Conservation (phyloP, 2,329 filamentous ascomycete genomes). For the Epichloe sibirici region DNA sequence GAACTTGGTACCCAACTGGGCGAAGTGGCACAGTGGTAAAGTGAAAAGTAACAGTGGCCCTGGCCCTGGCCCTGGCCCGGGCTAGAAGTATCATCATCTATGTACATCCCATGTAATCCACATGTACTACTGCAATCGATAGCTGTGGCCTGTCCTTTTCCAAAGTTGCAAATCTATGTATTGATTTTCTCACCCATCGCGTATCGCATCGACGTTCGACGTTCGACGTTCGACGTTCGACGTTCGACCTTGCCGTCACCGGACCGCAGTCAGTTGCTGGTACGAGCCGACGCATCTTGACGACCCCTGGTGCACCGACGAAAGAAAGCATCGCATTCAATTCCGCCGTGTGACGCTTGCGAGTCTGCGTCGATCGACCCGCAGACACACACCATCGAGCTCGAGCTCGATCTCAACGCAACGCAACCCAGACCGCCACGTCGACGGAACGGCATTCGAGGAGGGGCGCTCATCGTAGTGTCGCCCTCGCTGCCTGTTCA, state of each 20-base stretch:
- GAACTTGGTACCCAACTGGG: too few species aligned
- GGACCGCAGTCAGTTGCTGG: too few species aligned
- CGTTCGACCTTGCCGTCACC: too few species aligned
- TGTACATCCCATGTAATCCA: too few species aligned
- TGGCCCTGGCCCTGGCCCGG: not conserved
- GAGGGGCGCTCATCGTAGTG: constrained; percentile 1
- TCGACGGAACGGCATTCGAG: constrained; percentile 3
- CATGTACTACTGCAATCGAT: constrained; percentile 1
- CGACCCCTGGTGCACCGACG: not conserved
- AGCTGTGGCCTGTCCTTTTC: not conserved
- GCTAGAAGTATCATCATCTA: not conserved
- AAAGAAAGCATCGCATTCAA: not conserved
- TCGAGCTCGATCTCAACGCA: not conserved
- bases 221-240: too few species aligned
- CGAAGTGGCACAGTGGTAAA: too few species aligned
- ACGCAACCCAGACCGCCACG: constrained; percentile 1
- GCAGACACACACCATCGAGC: not conserved
- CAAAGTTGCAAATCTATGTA: not conserved
- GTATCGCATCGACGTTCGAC: too few species aligned
- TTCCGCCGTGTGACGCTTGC: not conserved
- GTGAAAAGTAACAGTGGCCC: too few species aligned
- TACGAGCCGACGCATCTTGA: not conserved
- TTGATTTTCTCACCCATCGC: not conserved
- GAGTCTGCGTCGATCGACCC: not conserved
- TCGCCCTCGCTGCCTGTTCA: constrained; percentile 2